Evolutionary conservation across 345 rosid genomes (phyloP), one percentile per base, ranked within the genome.

Genomic region (Dovyalis caffra): DNA sequence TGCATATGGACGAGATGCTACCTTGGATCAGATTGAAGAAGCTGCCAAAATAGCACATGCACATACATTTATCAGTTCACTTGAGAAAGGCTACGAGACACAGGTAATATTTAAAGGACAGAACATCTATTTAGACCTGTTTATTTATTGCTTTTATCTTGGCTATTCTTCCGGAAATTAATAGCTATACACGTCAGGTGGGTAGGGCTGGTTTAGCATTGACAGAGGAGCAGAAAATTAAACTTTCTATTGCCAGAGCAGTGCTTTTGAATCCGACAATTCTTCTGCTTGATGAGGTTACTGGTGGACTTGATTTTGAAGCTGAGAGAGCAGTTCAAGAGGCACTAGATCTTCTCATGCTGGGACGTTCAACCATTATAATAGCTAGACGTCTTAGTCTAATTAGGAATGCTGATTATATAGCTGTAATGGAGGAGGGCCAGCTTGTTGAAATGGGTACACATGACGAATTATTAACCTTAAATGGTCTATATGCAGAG

Each of bases 361-460:
- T 95, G 85, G 99, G 97, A 66, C 88, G 99, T 68, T 95, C 99
- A 53, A 95, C 99, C 73, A 93, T 94, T 80, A 94, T 94, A 75
- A 94, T 94, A 64, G 98, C 98, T 77, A 89, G 98, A 38, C 90
- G 95, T 53, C 90, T 92, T 78, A 90, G 97, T 83, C 92, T 94
- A 69, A 92, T 94, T 70, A 91, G 85, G 82, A 92, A 94, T 88
- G 95, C 93, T 83, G 97, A 94, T 87, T 94, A 94, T 76, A 94
- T 94, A 70, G 95, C 98, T 40, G 97, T 92, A 74, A 92, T 94
- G 98, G 98, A 94, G 83, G 98, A 94, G 80, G 98, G 98, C 14
- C 97, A 86, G 82, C 98, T 94, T 60, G 90, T 94, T 84, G 98
- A 94, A 85, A 92, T 94, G 92, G 98, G 98, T 61, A 94, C 98